phyloP scores from a whole-genome alignment of 306 rosid species.

The Medicago lupulina region DNA sequence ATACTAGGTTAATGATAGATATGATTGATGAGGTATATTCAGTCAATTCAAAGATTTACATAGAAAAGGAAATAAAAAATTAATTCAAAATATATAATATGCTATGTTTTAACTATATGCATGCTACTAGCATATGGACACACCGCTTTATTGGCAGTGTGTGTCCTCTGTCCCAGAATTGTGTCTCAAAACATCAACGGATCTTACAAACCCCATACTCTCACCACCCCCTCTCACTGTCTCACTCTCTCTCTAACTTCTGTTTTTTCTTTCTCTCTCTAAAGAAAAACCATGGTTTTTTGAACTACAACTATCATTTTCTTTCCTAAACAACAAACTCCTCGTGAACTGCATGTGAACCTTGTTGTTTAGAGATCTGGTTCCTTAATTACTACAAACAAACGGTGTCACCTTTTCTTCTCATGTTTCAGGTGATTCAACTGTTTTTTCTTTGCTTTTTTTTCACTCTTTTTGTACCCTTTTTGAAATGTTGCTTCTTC shows the following conservation, averaged over 20 bases:
- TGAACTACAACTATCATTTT: slow-evolving; percentile 54
- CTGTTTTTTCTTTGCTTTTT: slow-evolving; percentile 33
- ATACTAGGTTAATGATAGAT: no score
- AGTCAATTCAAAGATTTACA: no score
- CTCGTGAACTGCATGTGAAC: slow-evolving; percentile 92
- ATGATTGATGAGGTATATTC: no score
- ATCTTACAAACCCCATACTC: slow-evolving; percentile 55
- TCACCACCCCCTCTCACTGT: slow-evolving; percentile 5
- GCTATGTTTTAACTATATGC: slow-evolving; percentile 40
- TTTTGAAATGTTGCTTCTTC: slow-evolving; percentile 46
- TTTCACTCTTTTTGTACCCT: slow-evolving; percentile 30
- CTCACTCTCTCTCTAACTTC: neutral
- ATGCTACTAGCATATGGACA: slow-evolving; percentile 68
- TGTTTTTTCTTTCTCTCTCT: slow-evolving; percentile 22
- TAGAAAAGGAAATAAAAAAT: neutral
- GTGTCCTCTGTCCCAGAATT: slow-evolving; percentile 54
- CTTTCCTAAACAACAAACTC: slow-evolving; percentile 35
- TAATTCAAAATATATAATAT: slow-evolving; percentile 1
- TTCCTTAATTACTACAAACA: slow-evolving; percentile 46
- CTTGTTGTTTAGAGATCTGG: slow-evolving; percentile 73
- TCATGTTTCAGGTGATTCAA: slow-evolving; percentile 71
- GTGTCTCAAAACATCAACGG: slow-evolving; percentile 57
- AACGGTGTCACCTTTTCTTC: slow-evolving; percentile 54
- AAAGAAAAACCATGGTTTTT: slow-evolving; percentile 22
- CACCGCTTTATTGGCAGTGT: slow-evolving; percentile 67